These are phyloP conservation scores for Verticillium dahliae DNA, from an alignment of 2,329 filamentous ascomycete species.

Conservation along the genomic window DNA sequence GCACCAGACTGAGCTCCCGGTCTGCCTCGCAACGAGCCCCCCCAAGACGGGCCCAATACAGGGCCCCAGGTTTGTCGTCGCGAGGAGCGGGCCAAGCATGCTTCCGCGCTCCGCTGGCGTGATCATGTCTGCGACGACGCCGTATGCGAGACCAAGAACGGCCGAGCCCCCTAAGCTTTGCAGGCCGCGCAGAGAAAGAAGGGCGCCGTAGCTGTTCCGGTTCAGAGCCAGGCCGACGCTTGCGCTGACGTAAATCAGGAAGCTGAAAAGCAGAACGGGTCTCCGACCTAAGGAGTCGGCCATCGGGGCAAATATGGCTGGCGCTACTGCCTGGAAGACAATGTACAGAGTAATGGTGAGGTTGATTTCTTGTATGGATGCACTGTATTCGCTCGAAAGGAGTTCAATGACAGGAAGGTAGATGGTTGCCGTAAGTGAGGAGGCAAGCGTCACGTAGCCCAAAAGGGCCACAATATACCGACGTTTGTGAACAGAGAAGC, in stretches of 20 bases:
- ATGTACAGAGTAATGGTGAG: neutral
- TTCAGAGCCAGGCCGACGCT: conserved; percentile 34
- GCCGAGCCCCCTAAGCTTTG: conserved; percentile 36
- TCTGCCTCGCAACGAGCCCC: too few relatives aligned
- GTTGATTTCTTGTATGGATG: neutral
- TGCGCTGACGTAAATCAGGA: conserved; percentile 36
- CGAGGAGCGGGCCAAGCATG: neutral
- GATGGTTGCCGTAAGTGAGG: neutral
- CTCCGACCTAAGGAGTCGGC: conserved; percentile 14
- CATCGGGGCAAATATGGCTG: neutral
- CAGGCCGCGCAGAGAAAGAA: conserved; percentile 40
- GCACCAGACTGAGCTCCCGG: too few relatives aligned
- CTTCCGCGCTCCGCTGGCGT: neutral
- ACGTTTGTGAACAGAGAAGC: too few relatives aligned
- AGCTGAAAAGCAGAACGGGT: conserved; percentile 39
- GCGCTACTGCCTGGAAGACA: neutral
- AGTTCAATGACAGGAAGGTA: neutral
- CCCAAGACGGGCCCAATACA: neutral
- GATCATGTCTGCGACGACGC: neutral
- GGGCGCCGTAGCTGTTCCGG: conserved; percentile 26
- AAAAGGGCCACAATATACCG: neutral
- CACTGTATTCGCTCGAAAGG: neutral
- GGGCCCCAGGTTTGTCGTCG: neutral
- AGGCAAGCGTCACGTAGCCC: neutral
- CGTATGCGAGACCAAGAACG: neutral